A percentile compares a stretch with the other conserved stretches of the same genome.
Evolutionary conservation across 2,329 filamentous ascomycete species (phyloP).

Genomic region (Diaporthe nobilis): DNA sequence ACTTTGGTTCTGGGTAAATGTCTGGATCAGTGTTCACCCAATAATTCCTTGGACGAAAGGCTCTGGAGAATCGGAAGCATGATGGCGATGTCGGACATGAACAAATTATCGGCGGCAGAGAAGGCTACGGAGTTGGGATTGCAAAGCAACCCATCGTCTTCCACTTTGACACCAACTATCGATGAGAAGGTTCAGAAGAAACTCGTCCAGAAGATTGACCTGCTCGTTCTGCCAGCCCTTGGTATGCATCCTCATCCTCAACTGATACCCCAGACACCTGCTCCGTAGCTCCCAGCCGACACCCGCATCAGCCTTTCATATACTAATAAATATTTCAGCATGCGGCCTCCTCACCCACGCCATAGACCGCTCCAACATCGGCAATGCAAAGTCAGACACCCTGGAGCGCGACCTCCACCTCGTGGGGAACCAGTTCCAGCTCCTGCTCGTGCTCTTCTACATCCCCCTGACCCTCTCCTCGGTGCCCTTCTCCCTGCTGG

Average conservation of each 20-base stretch:
- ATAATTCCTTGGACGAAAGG: not conserved
- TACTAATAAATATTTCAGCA: not conserved
- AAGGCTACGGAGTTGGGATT: slow-evolving; percentile 2
- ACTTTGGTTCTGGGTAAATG: not conserved
- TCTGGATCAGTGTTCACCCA: not conserved
- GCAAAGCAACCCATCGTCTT: not conserved
- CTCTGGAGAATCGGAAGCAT: not conserved
- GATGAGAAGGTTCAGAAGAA: slow-evolving; percentile 16
- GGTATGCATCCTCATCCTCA: not conserved
- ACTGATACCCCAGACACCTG: not conserved
- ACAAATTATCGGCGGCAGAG: not conserved
- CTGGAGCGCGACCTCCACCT: slow-evolving; percentile 49
- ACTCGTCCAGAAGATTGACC: not conserved
- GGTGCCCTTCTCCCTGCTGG: slow-evolving; percentile 46
- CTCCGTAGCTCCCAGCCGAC: not conserved
- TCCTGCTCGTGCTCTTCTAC: slow-evolving; percentile 52
- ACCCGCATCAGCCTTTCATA: not conserved
- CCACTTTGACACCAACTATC: not conserved
- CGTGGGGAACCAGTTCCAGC: slow-evolving; percentile 49
- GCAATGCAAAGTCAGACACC: slow-evolving; percentile 50
- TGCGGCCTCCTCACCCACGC: slow-evolving; percentile 44
- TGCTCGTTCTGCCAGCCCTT: slow-evolving; percentile 3
- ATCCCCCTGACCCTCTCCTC: slow-evolving; percentile 49
- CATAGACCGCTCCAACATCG: slow-evolving; percentile 50
- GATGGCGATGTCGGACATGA: not conserved